Conservation (phyloP, 1,284 basidiomycete genomes). For the Papiliotrema terrestris region DNA sequence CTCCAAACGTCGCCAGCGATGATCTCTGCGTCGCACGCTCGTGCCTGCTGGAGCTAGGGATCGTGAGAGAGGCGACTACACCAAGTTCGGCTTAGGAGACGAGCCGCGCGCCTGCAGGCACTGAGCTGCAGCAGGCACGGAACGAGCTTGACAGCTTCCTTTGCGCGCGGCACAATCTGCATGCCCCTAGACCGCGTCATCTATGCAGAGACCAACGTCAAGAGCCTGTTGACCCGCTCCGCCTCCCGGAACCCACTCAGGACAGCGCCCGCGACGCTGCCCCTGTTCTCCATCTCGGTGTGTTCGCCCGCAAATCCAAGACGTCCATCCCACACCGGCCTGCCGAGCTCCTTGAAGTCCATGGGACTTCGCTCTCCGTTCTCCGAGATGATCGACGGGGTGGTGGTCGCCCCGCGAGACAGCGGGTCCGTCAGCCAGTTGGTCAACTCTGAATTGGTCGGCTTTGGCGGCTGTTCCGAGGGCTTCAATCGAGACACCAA, state of each 20-base stretch:
- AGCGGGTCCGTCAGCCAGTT: conserved; percentile 52
- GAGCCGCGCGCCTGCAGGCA: too few species aligned
- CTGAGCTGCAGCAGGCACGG: too few species aligned
- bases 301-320: conserved; percentile 57
- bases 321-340: conserved; percentile 49
- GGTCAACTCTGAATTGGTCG: conserved; percentile 36
- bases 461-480: conserved; percentile 8
- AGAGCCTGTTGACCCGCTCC: conserved; percentile 37
- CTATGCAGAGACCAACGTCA: conserved; percentile 4
- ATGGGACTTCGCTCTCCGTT: conserved; percentile 48
- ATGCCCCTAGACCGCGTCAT: too few species aligned
- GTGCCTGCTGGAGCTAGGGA: too few species aligned
- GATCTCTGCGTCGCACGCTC: too few species aligned
- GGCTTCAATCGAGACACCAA: conserved; percentile 37
- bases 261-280: conserved; percentile 51
- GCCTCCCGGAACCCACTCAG: conserved; percentile 51
- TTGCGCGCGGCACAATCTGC: too few species aligned
- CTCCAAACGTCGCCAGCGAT: too few species aligned
- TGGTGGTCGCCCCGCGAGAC: conserved; percentile 53
- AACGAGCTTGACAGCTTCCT: too few species aligned
- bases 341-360: conserved; percentile 51
- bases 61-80: too few species aligned
- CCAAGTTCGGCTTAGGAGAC: too few species aligned
- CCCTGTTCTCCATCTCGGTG: conserved; percentile 53
- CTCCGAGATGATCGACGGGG: conserved; percentile 47